Evolutionary conservation across 1,284 basidiomycete genomes (phyloP).

Genomic region (Tylopilus orsonianus): DNA sequence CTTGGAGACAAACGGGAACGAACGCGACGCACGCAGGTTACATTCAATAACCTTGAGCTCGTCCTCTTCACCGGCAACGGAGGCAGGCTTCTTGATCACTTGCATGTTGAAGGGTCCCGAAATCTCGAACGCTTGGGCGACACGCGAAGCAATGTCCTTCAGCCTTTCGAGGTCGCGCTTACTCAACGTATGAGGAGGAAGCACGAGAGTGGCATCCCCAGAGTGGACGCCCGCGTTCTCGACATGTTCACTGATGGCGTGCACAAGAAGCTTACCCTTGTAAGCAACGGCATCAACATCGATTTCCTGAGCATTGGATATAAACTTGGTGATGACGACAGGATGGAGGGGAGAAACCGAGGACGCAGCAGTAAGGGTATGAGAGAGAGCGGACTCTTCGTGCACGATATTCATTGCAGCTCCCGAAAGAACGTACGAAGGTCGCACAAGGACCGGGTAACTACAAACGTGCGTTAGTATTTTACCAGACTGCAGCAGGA

Average conservation of each 20-base stretch:
- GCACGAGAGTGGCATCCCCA: constrained; percentile 95
- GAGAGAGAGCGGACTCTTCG: constrained; percentile 86
- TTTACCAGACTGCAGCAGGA: background rate
- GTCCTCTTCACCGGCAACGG: constrained; percentile 54
- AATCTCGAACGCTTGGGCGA: constrained; percentile 93
- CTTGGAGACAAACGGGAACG: constrained; percentile 99
- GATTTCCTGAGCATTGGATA: constrained; percentile 96
- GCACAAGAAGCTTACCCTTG: constrained; percentile 91
- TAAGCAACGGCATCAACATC: constrained; percentile 98
- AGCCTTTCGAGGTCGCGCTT: constrained; percentile 80
- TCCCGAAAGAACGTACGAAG: constrained; percentile 97
- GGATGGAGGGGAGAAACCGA: constrained; percentile 96
- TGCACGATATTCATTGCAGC: constrained; percentile 99
- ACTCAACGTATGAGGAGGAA: constrained; percentile 90
- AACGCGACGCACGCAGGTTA: constrained; percentile 95
- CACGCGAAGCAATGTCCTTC: constrained; percentile 93
- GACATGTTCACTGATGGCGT: constrained; percentile 97
- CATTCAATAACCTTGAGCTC: constrained; percentile 98
- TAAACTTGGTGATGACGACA: constrained; percentile 98
- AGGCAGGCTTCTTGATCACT: constrained; percentile 85
- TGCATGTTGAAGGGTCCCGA: constrained; percentile 99
- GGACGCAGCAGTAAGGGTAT: constrained; percentile 93
- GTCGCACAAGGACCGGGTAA: constrained; percentile 94
- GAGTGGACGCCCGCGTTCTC: constrained; percentile 99
- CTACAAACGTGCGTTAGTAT: constrained; percentile 39